A percentile compares a stretch with the other conserved stretches of the same genome.
Conservation (phyloP, 257 asterid species). For the Eustoma russellianum region DNA sequence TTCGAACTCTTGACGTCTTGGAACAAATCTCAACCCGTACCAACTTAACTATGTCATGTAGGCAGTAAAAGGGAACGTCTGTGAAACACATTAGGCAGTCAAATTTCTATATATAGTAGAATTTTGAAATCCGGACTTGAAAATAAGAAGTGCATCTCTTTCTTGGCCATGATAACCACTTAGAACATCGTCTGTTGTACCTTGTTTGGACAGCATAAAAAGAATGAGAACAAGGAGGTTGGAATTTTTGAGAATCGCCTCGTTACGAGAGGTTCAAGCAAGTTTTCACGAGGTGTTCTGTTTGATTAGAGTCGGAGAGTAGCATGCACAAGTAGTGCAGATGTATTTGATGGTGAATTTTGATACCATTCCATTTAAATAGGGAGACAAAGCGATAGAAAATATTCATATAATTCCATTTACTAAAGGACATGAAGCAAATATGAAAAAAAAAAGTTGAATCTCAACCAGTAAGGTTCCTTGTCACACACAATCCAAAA, state of each 20-base stretch:
- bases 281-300: not conserved
- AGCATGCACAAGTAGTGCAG: not conserved
- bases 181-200: slow-evolving; percentile 16
- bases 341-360: no score
- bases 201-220: slow-evolving; percentile 6
- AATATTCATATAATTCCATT: slow-evolving; percentile 17
- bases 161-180: slow-evolving; percentile 42
- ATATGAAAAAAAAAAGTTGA: no score
- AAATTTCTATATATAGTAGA: slow-evolving; percentile 32
- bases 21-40: no score
- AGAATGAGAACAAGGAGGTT: slow-evolving; percentile 20
- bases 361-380: not conserved
- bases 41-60: no score
- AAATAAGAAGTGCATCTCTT: slow-evolving; percentile 44
- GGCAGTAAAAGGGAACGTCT: no score
- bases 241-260: slow-evolving; percentile 14
- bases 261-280: slow-evolving; percentile 15
- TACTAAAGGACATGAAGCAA: slow-evolving; percentile 20
- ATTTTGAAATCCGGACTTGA: slow-evolving; percentile 29
- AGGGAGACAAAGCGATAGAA: slow-evolving; percentile 13
- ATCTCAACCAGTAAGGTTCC: no score
- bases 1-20: no score
- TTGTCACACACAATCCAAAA: no score
- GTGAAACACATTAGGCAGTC: slow-evolving; percentile 55
- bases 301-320: not conserved